Base-by-base conservation (phyloP, 495 filamentous ascomycete species). In the Echria macrotheca region DNA sequence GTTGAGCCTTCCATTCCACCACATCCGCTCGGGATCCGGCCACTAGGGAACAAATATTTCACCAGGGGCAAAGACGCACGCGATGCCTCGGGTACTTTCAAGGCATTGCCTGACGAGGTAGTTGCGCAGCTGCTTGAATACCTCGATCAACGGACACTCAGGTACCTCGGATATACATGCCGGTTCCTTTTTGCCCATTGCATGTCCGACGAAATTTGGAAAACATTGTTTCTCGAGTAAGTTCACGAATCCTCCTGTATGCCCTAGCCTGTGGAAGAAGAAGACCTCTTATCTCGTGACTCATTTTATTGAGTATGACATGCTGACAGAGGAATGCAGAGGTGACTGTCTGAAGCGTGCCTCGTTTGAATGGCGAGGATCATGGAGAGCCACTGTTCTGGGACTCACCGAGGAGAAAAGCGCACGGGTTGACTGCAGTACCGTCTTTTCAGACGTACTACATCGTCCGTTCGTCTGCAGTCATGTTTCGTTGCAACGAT, bases 401-500 rank as follows among this genome's bases (percentile, higher is more conserved):
- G 71, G 75, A 25, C 65, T 87, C n/a, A 74, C 82, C 0, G 44
- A 64, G 12, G 73, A 74, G 10, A 53, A 65, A 28, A 65, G 67
- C 26, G 65, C 72, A 17, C 67, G 66, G 41, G 72, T 94, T 41
- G 72, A 80, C 39, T 95, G 91, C 60, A 78, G 77, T 19, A 80
- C 81, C 57, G 77, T 98, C n/a, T 97, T 84, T 68, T 95, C 93
- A 9, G 93, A 98, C 67, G 77, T 83, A 23, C 76, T 98, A 10
- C 86, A 96, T 65, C 86, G 91, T 11, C 93, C 93, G 0, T 96
- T 94, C 64, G 84, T 85, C 56, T 96, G 93, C 70, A 83, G 89
- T 19, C 79, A 96, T 52, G 82, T 86, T 21, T 63, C 78, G 1
- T 60, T 95, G 25, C 54, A 63, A 7, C 81, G 79, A 7, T 96